phyloP scores from a whole-genome alignment of 2,329 filamentous ascomycete species.

The Colletotrichum sp. region DNA sequence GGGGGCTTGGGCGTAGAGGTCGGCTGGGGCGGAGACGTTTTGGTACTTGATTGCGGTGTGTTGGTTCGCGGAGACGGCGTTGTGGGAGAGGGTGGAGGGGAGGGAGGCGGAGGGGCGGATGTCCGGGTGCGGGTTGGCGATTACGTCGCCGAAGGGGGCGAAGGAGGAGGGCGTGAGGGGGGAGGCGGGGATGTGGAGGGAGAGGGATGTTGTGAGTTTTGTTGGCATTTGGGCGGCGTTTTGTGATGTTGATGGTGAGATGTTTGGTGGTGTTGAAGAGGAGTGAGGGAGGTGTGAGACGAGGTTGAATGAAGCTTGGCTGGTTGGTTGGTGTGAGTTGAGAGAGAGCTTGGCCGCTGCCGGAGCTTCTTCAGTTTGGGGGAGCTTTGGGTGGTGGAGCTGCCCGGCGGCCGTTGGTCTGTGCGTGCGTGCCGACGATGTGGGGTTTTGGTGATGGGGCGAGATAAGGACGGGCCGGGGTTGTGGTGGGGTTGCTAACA shows the following conservation, averaged over 20 bases:
- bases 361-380: neutral
- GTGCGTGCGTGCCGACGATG: neutral
- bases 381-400: neutral
- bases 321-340: neutral
- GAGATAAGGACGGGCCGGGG: neutral
- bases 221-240: neutral
- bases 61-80: conserved; percentile 75
- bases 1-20: conserved; percentile 73
- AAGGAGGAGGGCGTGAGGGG: conserved; percentile 76
- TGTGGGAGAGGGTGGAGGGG: conserved; percentile 41
- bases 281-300: neutral
- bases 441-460: neutral
- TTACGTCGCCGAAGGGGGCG: conserved; percentile 80
- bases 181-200: conserved; percentile 57
- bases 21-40: conserved; percentile 74
- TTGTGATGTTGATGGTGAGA: neutral
- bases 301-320: neutral
- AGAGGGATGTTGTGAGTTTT: neutral
- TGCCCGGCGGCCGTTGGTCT: neutral
- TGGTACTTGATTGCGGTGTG: conserved; percentile 87
- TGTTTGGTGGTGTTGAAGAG: neutral
- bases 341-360: neutral
- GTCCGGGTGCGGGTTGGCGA: conserved; percentile 72
- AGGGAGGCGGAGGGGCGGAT: conserved; percentile 55
- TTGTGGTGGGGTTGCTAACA: neutral